phyloP scores from a whole-genome alignment of 2,329 filamentous ascomycete genomes.

The Berkeleyomyces rouxiae region DNA sequence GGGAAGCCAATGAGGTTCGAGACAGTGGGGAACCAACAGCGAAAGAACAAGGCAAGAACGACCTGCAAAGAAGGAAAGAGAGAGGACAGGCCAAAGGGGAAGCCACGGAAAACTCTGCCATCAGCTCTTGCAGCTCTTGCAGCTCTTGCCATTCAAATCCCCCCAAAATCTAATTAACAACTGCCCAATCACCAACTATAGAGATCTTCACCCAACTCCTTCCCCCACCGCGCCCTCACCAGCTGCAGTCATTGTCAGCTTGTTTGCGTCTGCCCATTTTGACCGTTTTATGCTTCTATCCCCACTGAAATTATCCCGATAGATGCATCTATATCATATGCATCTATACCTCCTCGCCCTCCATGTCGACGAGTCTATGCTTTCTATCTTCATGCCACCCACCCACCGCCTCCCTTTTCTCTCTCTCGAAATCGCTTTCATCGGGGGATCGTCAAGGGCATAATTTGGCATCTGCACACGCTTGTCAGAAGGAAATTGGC shows the following conservation, averaged over 20 bases:
- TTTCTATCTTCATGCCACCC: background rate
- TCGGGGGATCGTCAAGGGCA: constrained; percentile 2
- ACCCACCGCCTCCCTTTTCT: background rate
- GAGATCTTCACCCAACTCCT: background rate
- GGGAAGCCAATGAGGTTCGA: no score
- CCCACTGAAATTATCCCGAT: background rate
- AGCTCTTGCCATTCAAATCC: no score
- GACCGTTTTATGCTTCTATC: background rate
- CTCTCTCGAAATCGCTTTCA: constrained; percentile 3
- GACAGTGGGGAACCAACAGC: background rate
- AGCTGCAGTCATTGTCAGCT: background rate
- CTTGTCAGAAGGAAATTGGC: constrained; percentile 6
- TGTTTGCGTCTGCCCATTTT: background rate
- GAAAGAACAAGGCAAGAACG: background rate
- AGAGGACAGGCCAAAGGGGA: background rate
- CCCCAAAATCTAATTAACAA: background rate
- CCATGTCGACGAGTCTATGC: background rate
- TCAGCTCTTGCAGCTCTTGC: background rate
- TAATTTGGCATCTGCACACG: constrained; percentile 13
- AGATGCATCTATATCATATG: background rate
- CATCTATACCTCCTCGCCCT: background rate
- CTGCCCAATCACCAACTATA: background rate
- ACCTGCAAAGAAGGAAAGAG: background rate
- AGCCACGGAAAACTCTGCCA: background rate
- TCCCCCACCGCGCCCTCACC: background rate